A percentile compares a stretch with the other conserved stretches of the same genome.
Evolutionary conservation across 352 stramenopile species (phyloP).

Genomic region (Pythium aquatile): DNA sequence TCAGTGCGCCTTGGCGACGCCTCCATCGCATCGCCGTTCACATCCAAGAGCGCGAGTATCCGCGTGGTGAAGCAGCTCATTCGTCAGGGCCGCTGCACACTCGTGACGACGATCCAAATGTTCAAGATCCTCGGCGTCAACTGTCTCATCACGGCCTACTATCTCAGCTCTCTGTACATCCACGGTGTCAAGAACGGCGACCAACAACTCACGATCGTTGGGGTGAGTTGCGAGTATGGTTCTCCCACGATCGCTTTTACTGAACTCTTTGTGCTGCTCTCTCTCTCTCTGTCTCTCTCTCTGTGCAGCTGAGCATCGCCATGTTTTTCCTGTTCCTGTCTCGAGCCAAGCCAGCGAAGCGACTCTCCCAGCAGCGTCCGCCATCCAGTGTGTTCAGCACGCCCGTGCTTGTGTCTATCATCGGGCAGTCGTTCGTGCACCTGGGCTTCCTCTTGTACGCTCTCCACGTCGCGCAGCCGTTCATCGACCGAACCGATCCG

Average conservation of each 20-base stretch:
- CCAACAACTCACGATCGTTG: conserved; percentile 73
- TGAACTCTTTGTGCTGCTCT: not conserved
- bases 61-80: conserved; percentile 87
- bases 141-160: conserved; percentile 93
- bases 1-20: conserved; percentile 95
- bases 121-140: conserved; percentile 95
- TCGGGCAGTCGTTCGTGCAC: conserved; percentile 92
- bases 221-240: conserved; percentile 25
- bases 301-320: conserved; percentile 37
- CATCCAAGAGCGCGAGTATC: conserved; percentile 84
- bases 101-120: conserved; percentile 96
- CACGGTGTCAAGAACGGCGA: conserved; percentile 95
- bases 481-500: conserved; percentile 61
- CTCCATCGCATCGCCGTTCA: conserved; percentile 97
- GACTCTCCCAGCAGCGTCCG: conserved; percentile 76
- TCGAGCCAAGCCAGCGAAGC: conserved; percentile 83
- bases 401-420: conserved; percentile 87
- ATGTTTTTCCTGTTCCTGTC: conserved; percentile 62
- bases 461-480: conserved; percentile 48
- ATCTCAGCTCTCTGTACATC: conserved; percentile 92
- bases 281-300: not conserved
- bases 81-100: conserved; percentile 93
- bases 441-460: conserved; percentile 69
- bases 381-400: conserved; percentile 88
- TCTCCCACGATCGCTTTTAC: not conserved